Percentiles rank a stretch among this genome's conserved stretches.
Conservation (phyloP, 2,329 filamentous ascomycete species). For the Neonectria coccinea region DNA sequence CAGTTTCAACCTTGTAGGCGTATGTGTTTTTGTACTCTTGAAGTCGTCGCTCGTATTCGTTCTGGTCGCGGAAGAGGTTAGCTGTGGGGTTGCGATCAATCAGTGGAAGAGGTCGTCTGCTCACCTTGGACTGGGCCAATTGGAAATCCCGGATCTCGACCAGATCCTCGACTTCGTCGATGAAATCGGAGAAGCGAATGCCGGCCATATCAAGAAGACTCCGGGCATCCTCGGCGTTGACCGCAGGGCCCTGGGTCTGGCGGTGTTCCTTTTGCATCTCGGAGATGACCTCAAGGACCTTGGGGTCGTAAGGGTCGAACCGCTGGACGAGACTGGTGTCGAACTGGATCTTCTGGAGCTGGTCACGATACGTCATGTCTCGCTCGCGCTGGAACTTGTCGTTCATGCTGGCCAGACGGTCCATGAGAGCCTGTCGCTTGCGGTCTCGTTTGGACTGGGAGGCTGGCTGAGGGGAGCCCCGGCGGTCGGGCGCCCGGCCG, state of each 20-base stretch:
- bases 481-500: constrained; percentile 51
- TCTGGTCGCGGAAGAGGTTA: constrained; percentile 54
- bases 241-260: constrained; percentile 56
- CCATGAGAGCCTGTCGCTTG: constrained; percentile 83
- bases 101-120: constrained; percentile 45
- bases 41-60: constrained; percentile 72
- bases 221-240: constrained; percentile 58
- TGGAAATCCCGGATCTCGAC: constrained; percentile 89
- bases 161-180: constrained; percentile 86
- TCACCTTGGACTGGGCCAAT: constrained; percentile 83
- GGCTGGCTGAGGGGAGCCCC: constrained; percentile 51
- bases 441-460: constrained; percentile 89
- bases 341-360: constrained; percentile 90
- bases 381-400: constrained; percentile 83
- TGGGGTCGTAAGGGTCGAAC: constrained; percentile 81
- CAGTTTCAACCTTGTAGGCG: constrained; percentile 71
- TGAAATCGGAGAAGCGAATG: constrained; percentile 85
- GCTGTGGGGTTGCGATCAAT: constrained; percentile 18
- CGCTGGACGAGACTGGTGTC: constrained; percentile 89
- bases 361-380: constrained; percentile 86
- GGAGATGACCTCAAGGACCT: constrained; percentile 78
- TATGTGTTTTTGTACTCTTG: constrained; percentile 70
- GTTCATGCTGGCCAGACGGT: constrained; percentile 81
- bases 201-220: constrained; percentile 80
- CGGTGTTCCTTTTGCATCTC: constrained; percentile 69